Evolutionary conservation across 345 rosid genomes (phyloP), one percentile per base, ranked within the genome.

Genomic region (Citrus inodora): DNA sequence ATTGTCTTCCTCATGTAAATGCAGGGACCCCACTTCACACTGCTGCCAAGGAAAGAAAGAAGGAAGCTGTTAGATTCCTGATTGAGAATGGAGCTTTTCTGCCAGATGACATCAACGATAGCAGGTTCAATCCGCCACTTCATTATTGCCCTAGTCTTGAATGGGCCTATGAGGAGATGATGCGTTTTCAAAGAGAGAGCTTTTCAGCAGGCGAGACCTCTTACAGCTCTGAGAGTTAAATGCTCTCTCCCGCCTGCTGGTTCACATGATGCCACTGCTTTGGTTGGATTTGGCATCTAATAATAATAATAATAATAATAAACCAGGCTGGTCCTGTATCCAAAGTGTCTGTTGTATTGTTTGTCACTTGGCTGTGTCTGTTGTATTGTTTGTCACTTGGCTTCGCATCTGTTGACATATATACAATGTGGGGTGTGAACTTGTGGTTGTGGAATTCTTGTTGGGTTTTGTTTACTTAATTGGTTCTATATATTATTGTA

Each of bases 141-240:
- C 98, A 92, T 86, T 93, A 96, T 87, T 96, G 99, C 83, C 87
- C 88, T 25, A 95, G 99, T 48, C 95, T 96, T 80, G 99, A 96
- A 84, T 96, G 97, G 97, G 99, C 98, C 30, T 96, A 96, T 0
- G 98, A 94, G 82, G 98, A 91, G 84, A 81, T 86, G 97, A 84
- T 88, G 87, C 94, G 86, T 38, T 87, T 89, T 38, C 82, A 51
- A 53, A 42, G 74, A 68, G 87, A 76, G 13, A 83, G 68, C 76
- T 69, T 74, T 4, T 83, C 92, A 19, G 70, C 89, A 27, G 89
- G 87, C n/a, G 90, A 93, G 73, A 22, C 84, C 60, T 89, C 88
- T 35, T 79, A 73, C 82, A 90, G 91, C 85, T 90, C 94, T 53
- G 91, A 87, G 67, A 81, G 83, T 78, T 92, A 32, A 80, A 46